Evolutionary conservation across 805 yeast species (phyloP), one percentile per base, ranked within the genome.

Genomic region (Metschnikowia matae): DNA sequence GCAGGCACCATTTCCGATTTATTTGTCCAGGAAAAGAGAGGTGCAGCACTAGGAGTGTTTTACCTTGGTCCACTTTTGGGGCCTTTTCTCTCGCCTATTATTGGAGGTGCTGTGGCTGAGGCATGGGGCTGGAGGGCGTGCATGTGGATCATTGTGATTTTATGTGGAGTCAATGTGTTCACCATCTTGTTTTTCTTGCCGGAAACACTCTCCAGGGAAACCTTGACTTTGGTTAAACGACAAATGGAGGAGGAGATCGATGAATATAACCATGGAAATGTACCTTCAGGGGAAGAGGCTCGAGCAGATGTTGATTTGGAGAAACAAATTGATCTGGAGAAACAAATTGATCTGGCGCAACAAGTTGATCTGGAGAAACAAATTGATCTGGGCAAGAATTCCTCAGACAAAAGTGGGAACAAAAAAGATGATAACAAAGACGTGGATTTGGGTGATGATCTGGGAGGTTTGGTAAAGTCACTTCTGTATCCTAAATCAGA

Each of bases 111-210:
- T 1, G 77, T 89, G 29, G 78, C 86, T 6, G 71, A 77, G 40
- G 73, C 75, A 10, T 86, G 89, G 84, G 89, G 89, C 7, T 89
- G 96, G 96, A 74, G 96, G 62, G 87, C 92, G 2, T 87, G 96
- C 2, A 94, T 87, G 61, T 89, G 95, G 92, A 81, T 87, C 48
- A 69, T 87, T 66, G 87, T 85, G 15, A 84, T 85, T 29, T 64
- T 86, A 41, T 79, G 88, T 1, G 89, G 84, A 2, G 64, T 75
- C 13, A 76, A 78, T 44, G 70, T 77, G 23, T 20, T 80, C 0
- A 52, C 79, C 47, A 68, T 89, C 38, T 55, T 80, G 5, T 74
- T 85, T 43, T 69, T 77, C 4, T 69, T 89, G 15, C 97, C 97
- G 0, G 97, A 90, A 62, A 90, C 97, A 0, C 69, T 89, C 40